A percentile compares a stretch with the other conserved stretches of the same genome.
Evolutionary conservation across 164 flowering plant genomes (phyloP).

Genomic region (Amborella trichopoda): DNA sequence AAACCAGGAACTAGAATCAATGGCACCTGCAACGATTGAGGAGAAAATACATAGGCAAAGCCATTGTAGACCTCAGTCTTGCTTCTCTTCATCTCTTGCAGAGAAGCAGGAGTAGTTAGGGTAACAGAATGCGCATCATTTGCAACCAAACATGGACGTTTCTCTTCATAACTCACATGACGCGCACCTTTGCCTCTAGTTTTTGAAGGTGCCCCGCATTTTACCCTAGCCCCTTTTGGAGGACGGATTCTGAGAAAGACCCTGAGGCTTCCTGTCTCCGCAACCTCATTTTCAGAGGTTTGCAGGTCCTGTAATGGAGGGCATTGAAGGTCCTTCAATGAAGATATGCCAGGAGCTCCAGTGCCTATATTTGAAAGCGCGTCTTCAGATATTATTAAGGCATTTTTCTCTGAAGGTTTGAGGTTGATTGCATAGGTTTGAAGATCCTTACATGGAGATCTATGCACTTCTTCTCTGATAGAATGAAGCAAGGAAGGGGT

Average conservation of each 20-base stretch:
- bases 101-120: conserved; percentile 29
- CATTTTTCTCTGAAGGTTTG: no score
- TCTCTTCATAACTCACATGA: not conserved
- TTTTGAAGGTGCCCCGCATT: not conserved
- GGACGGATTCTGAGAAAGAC: conserved; percentile 62
- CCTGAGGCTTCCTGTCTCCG: conserved; percentile 27
- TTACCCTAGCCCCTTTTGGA: not conserved
- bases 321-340: no score
- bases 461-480: no score
- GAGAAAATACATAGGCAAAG: conserved; percentile 53
- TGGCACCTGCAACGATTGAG: conserved; percentile 78
- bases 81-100: conserved; percentile 38
- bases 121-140: conserved; percentile 45
- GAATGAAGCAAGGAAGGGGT: no score
- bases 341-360: no score
- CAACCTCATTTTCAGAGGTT: conserved; percentile 1
- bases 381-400: no score
- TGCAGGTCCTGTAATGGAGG: conserved; percentile 18
- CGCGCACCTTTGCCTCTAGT: no score
- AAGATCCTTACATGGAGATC: no score
- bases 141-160: conserved; percentile 22
- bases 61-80: conserved; percentile 71
- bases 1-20: no score
- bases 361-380: no score
- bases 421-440: no score